phyloP scores from a whole-genome alignment of 2,329 filamentous ascomycete species.

The Thelonectria rubi region DNA sequence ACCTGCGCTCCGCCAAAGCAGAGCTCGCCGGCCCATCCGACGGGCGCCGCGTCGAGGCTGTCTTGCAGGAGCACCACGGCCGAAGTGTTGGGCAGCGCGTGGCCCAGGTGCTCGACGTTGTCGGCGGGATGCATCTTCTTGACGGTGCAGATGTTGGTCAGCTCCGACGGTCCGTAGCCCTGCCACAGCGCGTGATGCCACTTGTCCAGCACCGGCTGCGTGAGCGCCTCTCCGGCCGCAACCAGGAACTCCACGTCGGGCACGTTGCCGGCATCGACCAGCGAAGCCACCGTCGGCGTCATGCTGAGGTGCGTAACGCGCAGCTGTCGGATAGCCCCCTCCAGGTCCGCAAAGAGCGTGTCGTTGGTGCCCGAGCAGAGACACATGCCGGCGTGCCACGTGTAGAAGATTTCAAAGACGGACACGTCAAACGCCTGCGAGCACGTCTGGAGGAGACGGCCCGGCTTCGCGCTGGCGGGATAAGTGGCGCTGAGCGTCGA shows the following conservation, averaged over 20 bases:
- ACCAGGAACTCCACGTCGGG: slow-evolving; percentile 79
- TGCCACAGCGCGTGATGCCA: slow-evolving; percentile 80
- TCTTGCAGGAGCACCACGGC: slow-evolving; percentile 66
- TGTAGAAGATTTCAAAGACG: slow-evolving; percentile 89
- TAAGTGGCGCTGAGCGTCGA: slow-evolving; percentile 72
- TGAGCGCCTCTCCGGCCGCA: slow-evolving; percentile 83
- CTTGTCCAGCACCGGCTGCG: slow-evolving; percentile 70
- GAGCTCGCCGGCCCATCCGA: slow-evolving; percentile 81
- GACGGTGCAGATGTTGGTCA: slow-evolving; percentile 87
- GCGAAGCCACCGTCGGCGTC: slow-evolving; percentile 83
- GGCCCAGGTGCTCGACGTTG: slow-evolving; percentile 79
- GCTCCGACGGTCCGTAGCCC: slow-evolving; percentile 86
- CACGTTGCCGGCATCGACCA: slow-evolving; percentile 74
- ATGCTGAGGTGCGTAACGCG: slow-evolving; percentile 82
- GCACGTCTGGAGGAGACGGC: slow-evolving; percentile 81
- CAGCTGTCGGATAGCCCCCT: slow-evolving; percentile 70
- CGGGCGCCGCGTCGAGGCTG: slow-evolving; percentile 64
- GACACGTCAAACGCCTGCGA: slow-evolving; percentile 89
- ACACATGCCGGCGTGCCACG: slow-evolving; percentile 81
- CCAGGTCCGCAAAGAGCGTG: slow-evolving; percentile 76
- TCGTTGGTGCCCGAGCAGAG: slow-evolving; percentile 81
- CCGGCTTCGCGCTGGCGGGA: slow-evolving; percentile 55
- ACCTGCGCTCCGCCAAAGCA: slow-evolving; percentile 90
- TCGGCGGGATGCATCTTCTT: slow-evolving; percentile 68
- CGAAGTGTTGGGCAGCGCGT: slow-evolving; percentile 78